Evolutionary conservation across 148 eudicot species (phyloP).

Genomic region (Salicornia ramosissima): DNA sequence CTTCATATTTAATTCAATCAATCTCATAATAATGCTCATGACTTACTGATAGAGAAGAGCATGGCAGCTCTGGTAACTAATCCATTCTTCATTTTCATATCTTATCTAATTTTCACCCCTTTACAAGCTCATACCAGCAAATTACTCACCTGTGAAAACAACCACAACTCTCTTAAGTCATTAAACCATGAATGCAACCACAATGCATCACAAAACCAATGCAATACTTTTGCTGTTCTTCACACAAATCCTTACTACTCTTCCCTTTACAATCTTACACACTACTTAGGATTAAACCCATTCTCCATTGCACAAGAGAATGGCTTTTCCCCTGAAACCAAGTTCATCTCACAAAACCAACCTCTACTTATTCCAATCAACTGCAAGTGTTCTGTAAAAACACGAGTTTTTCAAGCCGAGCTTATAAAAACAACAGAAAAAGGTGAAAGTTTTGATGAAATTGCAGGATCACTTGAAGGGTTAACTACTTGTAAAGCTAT

Average conservation of each 20-base stretch:
- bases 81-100: slow-evolving; percentile 22
- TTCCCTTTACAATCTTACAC: slow-evolving; percentile 45
- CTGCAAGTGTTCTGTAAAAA: slow-evolving; percentile 37
- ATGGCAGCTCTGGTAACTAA: slow-evolving; percentile 31
- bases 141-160: slow-evolving; percentile 32
- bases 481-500: slow-evolving; percentile 57
- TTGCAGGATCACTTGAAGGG: slow-evolving; percentile 53
- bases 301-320: slow-evolving; percentile 37
- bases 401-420: slow-evolving; percentile 38
- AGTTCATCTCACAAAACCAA: slow-evolving; percentile 38
- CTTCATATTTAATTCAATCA: slow-evolving; percentile 17
- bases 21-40: slow-evolving; percentile 18
- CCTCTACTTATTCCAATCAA: slow-evolving; percentile 54
- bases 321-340: slow-evolving; percentile 37
- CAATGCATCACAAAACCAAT: slow-evolving; percentile 24
- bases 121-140: slow-evolving; percentile 25
- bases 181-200: slow-evolving; percentile 30
- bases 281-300: slow-evolving; percentile 44
- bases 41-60: slow-evolving; percentile 12
- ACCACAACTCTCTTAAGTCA: slow-evolving; percentile 13
- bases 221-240: slow-evolving; percentile 46
- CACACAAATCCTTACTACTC: slow-evolving; percentile 47
- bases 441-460: slow-evolving; percentile 48
- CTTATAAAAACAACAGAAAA: slow-evolving; percentile 26
- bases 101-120: slow-evolving; percentile 22